These are phyloP conservation scores for Eucalyptus cladocalyx DNA, from an alignment of 345 rosid genomes.

Conservation along the genomic window DNA sequence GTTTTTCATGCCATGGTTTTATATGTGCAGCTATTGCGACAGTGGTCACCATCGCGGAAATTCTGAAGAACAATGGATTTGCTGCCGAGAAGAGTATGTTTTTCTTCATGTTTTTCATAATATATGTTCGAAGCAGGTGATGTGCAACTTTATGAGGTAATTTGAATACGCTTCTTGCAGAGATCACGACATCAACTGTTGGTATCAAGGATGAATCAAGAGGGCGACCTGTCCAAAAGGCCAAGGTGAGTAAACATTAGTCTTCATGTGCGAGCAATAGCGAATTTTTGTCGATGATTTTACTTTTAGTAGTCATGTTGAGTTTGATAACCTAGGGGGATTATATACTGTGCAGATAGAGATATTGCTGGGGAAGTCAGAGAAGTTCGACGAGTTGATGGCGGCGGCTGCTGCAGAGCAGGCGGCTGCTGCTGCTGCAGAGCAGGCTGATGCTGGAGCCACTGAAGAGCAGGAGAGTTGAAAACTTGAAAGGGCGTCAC, in stretches of 20 bases:
- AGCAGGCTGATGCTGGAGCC: constrained; percentile 17
- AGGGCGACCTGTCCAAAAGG: constrained; percentile 75
- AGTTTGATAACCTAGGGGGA: neutral
- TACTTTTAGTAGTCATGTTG: neutral
- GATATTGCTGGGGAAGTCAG: constrained; percentile 62
- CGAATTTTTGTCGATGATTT: neutral
- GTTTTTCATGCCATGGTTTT: neutral
- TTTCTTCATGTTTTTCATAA: neutral
- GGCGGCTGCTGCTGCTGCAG: constrained; percentile 53
- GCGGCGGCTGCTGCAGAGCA: constrained; percentile 65
- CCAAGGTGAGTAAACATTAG: constrained; percentile 35
- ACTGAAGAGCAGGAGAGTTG: constrained; percentile 31
- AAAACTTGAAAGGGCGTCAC: neutral
- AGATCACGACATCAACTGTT: constrained; percentile 67
- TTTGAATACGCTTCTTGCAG: constrained; percentile 9
- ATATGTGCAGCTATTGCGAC: constrained; percentile 69
- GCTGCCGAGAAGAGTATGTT: constrained; percentile 80
- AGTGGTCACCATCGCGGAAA: constrained; percentile 74
- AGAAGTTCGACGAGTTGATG: constrained; percentile 84
- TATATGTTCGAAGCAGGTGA: neutral
- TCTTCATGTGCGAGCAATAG: neutral
- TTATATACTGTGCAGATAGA: constrained; percentile 35
- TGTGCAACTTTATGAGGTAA: neutral
- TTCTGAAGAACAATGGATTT: constrained; percentile 78
- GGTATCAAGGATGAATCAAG: constrained; percentile 75